phyloP scores from a whole-genome alignment of 1,284 basidiomycete species.

The Cryptococcus hybrid region DNA sequence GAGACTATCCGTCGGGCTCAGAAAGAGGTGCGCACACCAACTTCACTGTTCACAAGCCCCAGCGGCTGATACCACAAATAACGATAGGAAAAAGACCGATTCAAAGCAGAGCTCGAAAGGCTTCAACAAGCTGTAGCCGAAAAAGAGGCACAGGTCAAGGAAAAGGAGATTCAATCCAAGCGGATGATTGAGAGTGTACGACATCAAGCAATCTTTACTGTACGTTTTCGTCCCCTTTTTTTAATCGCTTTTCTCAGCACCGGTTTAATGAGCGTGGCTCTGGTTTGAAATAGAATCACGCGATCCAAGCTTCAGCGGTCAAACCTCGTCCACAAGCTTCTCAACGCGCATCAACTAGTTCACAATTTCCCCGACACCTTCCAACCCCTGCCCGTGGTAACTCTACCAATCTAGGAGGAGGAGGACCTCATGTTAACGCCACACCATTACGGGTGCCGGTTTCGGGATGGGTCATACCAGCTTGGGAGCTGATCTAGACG shows the following conservation, averaged over 20 bases:
- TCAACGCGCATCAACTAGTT: constrained; percentile 1
- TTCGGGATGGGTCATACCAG: no score
- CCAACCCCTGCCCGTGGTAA: no score
- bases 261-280: background rate
- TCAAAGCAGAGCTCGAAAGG: constrained; percentile 17
- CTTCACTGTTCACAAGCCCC: no score
- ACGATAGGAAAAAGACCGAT: constrained; percentile 8
- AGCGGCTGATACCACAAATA: no score
- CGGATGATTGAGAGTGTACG: constrained; percentile 37
- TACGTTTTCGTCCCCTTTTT: constrained; percentile 14
- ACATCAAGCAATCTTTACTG: constrained; percentile 43
- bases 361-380: no score
- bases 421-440: no score
- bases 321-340: constrained; percentile 14
- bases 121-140: constrained; percentile 25
- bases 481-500: no score
- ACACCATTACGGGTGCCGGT: no score
- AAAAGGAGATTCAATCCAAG: constrained; percentile 28
- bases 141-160: constrained; percentile 28
- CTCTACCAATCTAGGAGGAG: no score
- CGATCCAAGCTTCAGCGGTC: constrained; percentile 21
- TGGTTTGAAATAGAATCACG: constrained; percentile 20
- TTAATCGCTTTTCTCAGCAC: background rate
- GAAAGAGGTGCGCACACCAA: constrained; percentile 20
- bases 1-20: constrained; percentile 30